Evolutionary conservation across 768 basidiomycete species (phyloP), one percentile per base, ranked within the genome.

Genomic region (Tulasnella calospora): DNA sequence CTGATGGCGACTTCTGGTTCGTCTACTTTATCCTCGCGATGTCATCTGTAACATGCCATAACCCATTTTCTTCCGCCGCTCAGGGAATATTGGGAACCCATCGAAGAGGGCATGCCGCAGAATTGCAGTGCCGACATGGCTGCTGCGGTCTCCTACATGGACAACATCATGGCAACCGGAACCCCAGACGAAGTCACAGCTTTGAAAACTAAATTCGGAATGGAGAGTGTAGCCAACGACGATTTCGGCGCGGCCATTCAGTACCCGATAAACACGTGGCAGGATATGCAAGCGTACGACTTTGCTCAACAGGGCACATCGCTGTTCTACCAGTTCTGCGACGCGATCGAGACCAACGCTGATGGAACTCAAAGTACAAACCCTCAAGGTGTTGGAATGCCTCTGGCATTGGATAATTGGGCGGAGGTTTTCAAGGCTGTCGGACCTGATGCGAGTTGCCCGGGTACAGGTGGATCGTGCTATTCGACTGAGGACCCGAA

Each of bases 91-190:
- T 77, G 41, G 30, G 71, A 77, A n/a, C 79, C 79, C 7, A 73
- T 79, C 55, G 76, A 77, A 35, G 76, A 77, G 35, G 67, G 76
- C 27, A 79, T 79, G 79, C 79, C 79, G 12, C 30, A 73, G 47
- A 79, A 79, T 41, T 79, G 79, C 71, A 79, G 76, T 27, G 21
- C 79, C 7, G 79, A 79, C 30, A 7, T 61, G 19, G 75, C 70
- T 36, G 71, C 55, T 1, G 75, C 71, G 44, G 55, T 77, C 35
- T 35, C 44, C 38, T 46, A 44, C 44, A 71, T 78, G 19, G 77
- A 78, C 55, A 35, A 30, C 35, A 72, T 71, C 36, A 33, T 78
- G 35, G 7, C 38, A 1, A 61, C 57, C 2, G 76, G 76, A 3
- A 71, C 27, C 6, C 27, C 17, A 1, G 77, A 33, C 15, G 35